Evolutionary conservation across 352 stramenopile genomes (phyloP), one percentile per base, ranked within the genome.

Genomic region (Globisporangium spiculum): DNA sequence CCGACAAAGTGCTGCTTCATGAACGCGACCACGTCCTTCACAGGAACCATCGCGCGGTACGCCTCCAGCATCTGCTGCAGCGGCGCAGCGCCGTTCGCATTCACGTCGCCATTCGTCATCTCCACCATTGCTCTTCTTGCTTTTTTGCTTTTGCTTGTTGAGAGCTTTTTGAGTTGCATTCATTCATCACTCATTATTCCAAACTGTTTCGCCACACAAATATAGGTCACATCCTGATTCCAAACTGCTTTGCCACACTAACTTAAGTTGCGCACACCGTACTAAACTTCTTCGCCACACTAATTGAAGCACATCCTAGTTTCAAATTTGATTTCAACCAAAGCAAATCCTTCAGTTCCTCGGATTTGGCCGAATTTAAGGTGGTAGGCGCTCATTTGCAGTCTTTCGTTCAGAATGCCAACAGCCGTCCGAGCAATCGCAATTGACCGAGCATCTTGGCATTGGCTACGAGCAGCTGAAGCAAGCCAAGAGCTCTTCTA

Each of bases 11-110:
- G 65, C 20, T 44, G 65, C 69, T 82, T 77, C 63, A 92, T 73
- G 36, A 60, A 38, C 1, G 67, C 50, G 3, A 93, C 61, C 10
- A 92, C 36, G 1, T 73, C 55, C 34, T 78, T 75, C 22, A 86
- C 78, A 3, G 86, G 83, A 18, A 79, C 60, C 84, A 92, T 90
- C 1, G 80, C 80, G 14, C 86, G 78, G 74, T 92, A 94, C 22
- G 79, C 78, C 48, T 86, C 77, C 22, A 92, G 61, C 36, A 91
- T 68, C 59, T 50, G 59, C 70, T 73, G 75, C 65, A 89, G 61
- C 67, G 36, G 24, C 1, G 5, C 44, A 16, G 26, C 63, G 16
- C 12, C 10, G 4, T 20, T n/a, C 38, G n/a, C 36, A 53, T 48
- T 26, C 50, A 10, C 50, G 14, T 6, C 22, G 5, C 30, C 54